Base-by-base conservation (phyloP, 768 basidiomycete genomes). In the Lyophyllum atratum region DNA sequence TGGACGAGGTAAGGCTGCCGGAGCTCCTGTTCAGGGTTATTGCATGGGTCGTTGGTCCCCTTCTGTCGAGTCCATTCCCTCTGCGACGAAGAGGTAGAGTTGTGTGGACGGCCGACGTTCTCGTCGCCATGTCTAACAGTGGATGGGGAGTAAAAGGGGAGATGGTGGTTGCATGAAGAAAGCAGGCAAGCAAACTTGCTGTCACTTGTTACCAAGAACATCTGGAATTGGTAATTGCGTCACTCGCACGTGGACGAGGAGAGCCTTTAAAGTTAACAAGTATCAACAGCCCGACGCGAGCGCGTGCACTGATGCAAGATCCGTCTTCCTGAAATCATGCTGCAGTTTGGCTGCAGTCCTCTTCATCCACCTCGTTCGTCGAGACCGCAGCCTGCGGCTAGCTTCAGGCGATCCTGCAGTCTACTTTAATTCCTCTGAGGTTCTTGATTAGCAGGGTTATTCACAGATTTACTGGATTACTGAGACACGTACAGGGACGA, bases 51-150 rank as follows among this genome's bases (percentile, higher is more conserved):
- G 45, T 47, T 33, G 43, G 52, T 12, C 49, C 29, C 24, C 42
- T 54, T n/a, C 65, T 57, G 37, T 71, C 65, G 10, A 74, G 65
- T 22, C 66, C 55, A 24, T 69, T 59, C 46, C 64, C 60, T 37
- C 72, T 54, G 25, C 66, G 68, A 46, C 72, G 65, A 34, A 74
- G 62, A 43, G 65, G 55, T 5, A 21, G 19, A 17, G 6, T 26
- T 25, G 55, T 31, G 5, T 49, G 12, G 3, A 47, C 25, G 7
- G 61, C 40, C 5, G 56, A 54, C 6, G 49, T 55, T 21, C 56
- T 49, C 14, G 50, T 55, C 3, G 52, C 43, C 60, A 59, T 58
- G 49, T 24, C n/a, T 26, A 10, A 33, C 46, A 19, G 48, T 21
- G 37, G 12, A 19, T 26, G 19, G 25, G 21, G 29, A 22, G 24